Evolutionary conservation across 805 yeast species (phyloP).

Genomic region (Hanseniaspora meyeri): DNA sequence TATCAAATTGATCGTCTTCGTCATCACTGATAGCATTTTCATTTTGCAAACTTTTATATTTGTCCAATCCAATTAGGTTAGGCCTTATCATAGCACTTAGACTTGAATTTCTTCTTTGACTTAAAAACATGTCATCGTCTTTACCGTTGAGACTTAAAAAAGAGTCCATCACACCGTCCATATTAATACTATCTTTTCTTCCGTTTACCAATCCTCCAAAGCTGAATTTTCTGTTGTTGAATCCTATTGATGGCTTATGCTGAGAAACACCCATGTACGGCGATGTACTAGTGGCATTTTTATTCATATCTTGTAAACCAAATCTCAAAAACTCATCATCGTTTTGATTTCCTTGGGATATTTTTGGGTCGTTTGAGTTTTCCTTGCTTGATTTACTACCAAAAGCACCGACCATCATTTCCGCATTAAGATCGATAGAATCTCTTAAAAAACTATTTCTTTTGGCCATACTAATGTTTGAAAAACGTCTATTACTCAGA

Average conservation of each 20-base stretch:
- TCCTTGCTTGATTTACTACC: constrained; percentile 7
- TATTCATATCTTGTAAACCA: constrained; percentile 2
- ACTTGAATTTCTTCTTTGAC: constrained; percentile 18
- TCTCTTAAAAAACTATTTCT: constrained; percentile 10
- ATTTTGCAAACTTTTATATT: constrained; percentile 7
- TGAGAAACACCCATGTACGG: constrained; percentile 9
- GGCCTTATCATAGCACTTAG: constrained; percentile 12
- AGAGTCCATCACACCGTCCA: constrained; percentile 13
- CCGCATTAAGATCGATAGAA: constrained; percentile 12
- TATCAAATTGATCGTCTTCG: constrained; percentile 14
- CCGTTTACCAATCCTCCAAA: constrained; percentile 9
- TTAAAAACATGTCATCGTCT: constrained; percentile 23
- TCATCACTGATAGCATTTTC: constrained; percentile 13
- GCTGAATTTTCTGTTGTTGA: constrained; percentile 6
- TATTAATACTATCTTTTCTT: constrained; percentile 9
- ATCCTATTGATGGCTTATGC: background rate
- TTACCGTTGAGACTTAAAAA: constrained; percentile 26
- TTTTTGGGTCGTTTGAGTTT: constrained; percentile 1
- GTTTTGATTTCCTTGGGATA: background rate
- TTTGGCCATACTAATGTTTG: background rate
- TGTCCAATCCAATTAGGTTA: background rate
- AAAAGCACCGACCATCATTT: constrained; percentile 11
- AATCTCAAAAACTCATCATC: constrained; percentile 11
- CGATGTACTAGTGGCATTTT: background rate
- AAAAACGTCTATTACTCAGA: background rate